Percentiles rank a stretch among this genome's conserved stretches.
These are phyloP conservation scores for Podila epicladia DNA, from an alignment of 192 early-diverging fungal genomes.

Conservation along the genomic window DNA sequence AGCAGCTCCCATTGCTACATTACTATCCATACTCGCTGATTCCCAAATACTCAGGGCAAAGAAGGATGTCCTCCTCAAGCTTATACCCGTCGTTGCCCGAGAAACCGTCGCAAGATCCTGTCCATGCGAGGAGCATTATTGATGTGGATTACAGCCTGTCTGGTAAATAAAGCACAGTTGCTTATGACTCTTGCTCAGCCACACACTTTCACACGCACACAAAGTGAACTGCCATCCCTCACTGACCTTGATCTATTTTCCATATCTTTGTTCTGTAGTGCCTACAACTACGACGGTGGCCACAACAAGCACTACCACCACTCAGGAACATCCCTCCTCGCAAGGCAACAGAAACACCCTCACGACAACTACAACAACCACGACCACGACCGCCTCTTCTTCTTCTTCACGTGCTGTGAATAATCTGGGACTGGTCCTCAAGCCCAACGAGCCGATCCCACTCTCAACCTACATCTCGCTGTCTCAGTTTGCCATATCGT, in stretches of 20 bases:
- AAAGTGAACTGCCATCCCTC: not conserved
- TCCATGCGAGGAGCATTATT: constrained; percentile 7
- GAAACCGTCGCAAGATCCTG: not conserved
- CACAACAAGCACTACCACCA: too few relatives aligned
- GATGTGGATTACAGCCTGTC: not conserved
- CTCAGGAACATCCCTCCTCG: too few relatives aligned
- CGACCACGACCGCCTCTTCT: not conserved
- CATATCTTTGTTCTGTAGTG: not conserved
- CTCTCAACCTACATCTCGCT: constrained; percentile 36
- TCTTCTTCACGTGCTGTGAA: not conserved
- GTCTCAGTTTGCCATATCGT: constrained; percentile 37
- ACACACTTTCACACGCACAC: not conserved
- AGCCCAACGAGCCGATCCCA: constrained; percentile 22
- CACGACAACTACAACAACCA: not conserved
- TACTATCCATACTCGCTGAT: too few relatives aligned
- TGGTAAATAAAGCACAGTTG: too few relatives aligned
- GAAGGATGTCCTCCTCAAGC: not conserved
- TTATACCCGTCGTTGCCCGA: not conserved
- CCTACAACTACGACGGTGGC: constrained; percentile 1
- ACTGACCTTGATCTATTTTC: not conserved
- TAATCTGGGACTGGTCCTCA: constrained; percentile 2
- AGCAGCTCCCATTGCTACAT: too few relatives aligned
- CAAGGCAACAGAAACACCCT: too few relatives aligned
- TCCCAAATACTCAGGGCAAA: not conserved
- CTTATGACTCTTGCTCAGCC: too few relatives aligned